Base-by-base conservation (phyloP, 257 asterid genomes). In the Fraxinus americana region DNA sequence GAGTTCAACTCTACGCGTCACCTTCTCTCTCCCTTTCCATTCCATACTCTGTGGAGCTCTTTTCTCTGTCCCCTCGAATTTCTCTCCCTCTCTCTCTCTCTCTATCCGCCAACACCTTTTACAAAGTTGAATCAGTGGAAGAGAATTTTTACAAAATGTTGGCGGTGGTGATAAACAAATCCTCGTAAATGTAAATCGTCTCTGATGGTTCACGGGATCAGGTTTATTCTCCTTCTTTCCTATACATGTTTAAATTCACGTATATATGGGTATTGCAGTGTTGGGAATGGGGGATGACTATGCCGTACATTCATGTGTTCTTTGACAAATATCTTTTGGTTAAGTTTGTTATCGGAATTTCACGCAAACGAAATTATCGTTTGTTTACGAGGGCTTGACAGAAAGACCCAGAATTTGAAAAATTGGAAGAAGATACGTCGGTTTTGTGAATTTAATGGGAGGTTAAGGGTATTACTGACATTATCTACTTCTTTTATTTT, bases 1-100 rank as follows among this genome's bases (percentile, higher is more conserved):
- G 34, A 67, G 75, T 34, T 41, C 36, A 66, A 0, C 57, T 4
- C 76, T 29, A 2, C 34, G 41, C 12, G 67, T 23, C 43, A 25
- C 67, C n/a, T 4, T 50, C 27, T 73, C 69, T 30, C 27, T 32
- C 68, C 5, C 69, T 16, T 30, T 78, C 72, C 36, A 4, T 30
- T 70, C 82, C 85, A 70, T 36, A 67, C 59, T 52, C 82, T 12
- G 52, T 38, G 85, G 83, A 75, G 59, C 74, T n/a, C 29, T 52
- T n/a, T 25, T 76, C 66, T 19, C 10, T 57, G 3, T 50, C 25
- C 25, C 66, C 27, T 57, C 4, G 4, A 4, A 35, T 76, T 59
- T 61, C 57, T 34, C 0, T 41, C 12, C 27, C 19, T 41, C 57
- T 34, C 0, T 41, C 12, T 38, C 19, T 41, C 50, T 76, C 57